Evolutionary conservation across 208 protist species (phyloP).

Genomic region (Trypanosoma scelopori): DNA sequence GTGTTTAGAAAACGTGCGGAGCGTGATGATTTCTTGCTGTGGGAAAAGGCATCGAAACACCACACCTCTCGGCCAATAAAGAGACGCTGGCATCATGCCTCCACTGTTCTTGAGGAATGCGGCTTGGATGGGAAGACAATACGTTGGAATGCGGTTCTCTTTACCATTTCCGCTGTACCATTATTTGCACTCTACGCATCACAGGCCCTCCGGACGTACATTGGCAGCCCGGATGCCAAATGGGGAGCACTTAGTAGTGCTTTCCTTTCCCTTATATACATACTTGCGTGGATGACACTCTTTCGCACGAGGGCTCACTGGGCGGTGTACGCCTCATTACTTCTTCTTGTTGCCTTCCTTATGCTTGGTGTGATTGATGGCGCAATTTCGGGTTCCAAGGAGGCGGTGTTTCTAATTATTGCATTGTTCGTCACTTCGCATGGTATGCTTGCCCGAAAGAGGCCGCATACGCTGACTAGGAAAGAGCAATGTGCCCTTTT

Average conservation of each 20-base stretch:
- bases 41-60: slow-evolving; percentile 52
- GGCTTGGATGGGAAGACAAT: slow-evolving; percentile 76
- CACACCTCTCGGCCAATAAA: slow-evolving; percentile 50
- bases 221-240: slow-evolving; percentile 44
- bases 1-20: slow-evolving; percentile 39
- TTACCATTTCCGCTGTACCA: slow-evolving; percentile 75
- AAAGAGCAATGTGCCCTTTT: slow-evolving; percentile 50
- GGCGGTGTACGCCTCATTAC: slow-evolving; percentile 53
- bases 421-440: slow-evolving; percentile 70
- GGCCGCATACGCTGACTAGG: slow-evolving; percentile 56
- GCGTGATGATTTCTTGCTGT: slow-evolving; percentile 70
- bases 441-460: slow-evolving; percentile 77
- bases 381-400: slow-evolving; percentile 36
- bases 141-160: slow-evolving; percentile 69
- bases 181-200: slow-evolving; percentile 73
- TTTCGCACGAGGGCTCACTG: slow-evolving; percentile 69
- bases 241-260: slow-evolving; percentile 68
- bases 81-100: slow-evolving; percentile 84
- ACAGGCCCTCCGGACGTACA: slow-evolving; percentile 52
- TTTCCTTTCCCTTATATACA: slow-evolving; percentile 57
- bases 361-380: slow-evolving; percentile 51
- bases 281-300: slow-evolving; percentile 71
- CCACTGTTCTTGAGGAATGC: slow-evolving; percentile 81
- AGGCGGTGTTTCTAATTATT: slow-evolving; percentile 33
- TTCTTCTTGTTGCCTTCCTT: slow-evolving; percentile 54